Evolutionary conservation across 2,329 filamentous ascomycete genomes (phyloP), one percentile per base, ranked within the genome.

Genomic region (Leptographium radiaticola): DNA sequence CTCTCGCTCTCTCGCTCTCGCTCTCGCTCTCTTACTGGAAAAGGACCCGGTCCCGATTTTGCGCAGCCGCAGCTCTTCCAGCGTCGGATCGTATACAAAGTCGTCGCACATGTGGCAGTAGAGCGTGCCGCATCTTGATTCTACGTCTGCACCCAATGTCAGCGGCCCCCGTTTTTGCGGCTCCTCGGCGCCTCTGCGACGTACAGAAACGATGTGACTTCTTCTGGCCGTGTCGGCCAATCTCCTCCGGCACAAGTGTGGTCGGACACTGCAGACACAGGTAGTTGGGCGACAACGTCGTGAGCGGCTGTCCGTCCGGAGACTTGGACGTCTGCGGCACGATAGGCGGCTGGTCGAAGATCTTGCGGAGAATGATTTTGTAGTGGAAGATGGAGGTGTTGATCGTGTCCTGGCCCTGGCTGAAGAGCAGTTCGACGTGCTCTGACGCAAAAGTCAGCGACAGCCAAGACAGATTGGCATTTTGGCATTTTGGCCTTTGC

Each of bases 41-140:
- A 83, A 83, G 20, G 78, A 79, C 43, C 82, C 80, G 2, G 79
- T 83, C 11, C 80, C 81, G 60, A 83, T 79, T 66, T 87, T 87
- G 54, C 82, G 76, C 44, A 87, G 70, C 56, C 87, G 77, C 54
- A 89, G 76, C 52, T 86, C 83, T 64, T 93, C 87, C 6, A 93
- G 72, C 7, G 84, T 86, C 7, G 86, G 85, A 61, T 93, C 87
- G 75, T 87, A 91, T 36, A 93, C 83, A 59, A 88, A 82, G 65
- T 93, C 87, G 63, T 86, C 80, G 64, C 87, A 93, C 64, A 88
- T 83, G 59, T 89, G 84, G 66, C 87, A 93, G 68, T 85, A 91
- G 8, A 93, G 71, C 50, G 81, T 77, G 42, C 87, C 87, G 60
- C 78, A 84, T 55, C 82, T 75, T 30, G 87, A 91, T 63, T 93